Evolutionary conservation across 257 asterid species (phyloP), one percentile per base, ranked within the genome.

Genomic region (Marsdenia floribunda): DNA sequence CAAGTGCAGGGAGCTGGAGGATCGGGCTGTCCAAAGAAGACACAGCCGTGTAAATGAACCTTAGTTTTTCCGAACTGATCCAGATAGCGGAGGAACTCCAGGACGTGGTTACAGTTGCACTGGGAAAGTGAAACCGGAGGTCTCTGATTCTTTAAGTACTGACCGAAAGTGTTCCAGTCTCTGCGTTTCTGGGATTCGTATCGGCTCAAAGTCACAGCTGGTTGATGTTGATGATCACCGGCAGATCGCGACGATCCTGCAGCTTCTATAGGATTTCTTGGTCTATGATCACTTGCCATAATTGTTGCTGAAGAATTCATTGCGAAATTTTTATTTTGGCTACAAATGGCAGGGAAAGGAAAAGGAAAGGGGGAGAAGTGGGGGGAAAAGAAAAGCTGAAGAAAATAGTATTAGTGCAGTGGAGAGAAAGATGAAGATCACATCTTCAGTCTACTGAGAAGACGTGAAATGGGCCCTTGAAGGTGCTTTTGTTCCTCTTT

Each of bases 141-240:
- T 64, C 91, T 77, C 52, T 88, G 95, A 76, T 91, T 93, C 29
- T 88, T 93, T 15, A 93, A 77, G 81, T 89, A 93, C 80, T 93
- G 98, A 5, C 96, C 93, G 55, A 93, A 93, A 26, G 98, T 91
- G 89, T 91, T 93, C 98, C 98, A 93, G 14, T 93, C 98, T 49
- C 98, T 57, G 2, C 96, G 77, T 83, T 93, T 93, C 37, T 93
- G 98, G 0, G 98, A 88, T 73, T 89, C 97, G 73, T 93, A 93
- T 0, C 98, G 90, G 85, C 97, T 93, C 29, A 87, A 84, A 11
- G 84, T 79, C 0, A 83, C 79, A 11, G 74, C 4, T 82, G 86
- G 82, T 8, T 75, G 83, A 19, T 73, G 80, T 5, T 81, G 67
- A 66, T 73, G 79, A 42, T 50, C 79, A 59, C 70, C 72, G 67